Base-by-base conservation (phyloP, 129 eudicot genomes). In the Tagetes erecta region DNA sequence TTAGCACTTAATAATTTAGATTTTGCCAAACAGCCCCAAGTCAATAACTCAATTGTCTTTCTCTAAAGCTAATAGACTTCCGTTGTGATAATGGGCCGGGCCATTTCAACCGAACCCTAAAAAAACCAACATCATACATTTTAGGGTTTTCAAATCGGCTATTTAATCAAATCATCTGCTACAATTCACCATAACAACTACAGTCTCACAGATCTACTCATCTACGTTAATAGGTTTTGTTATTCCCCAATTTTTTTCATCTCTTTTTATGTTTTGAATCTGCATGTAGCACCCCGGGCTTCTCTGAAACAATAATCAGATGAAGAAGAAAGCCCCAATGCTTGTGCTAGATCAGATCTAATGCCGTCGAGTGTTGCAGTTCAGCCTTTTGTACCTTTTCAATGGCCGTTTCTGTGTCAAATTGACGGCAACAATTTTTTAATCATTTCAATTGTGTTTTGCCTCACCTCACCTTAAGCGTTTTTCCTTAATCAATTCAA, bases 231-330 rank as follows among this genome's bases (percentile, higher is more conserved):
- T 20, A 20, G 27, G 27, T 20, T 20, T 20, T 20, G 27, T 0
- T 20, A 4, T 3, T 14, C 59, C 0, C 5, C 59, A 53, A 14
- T 3, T 0, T 3, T 1, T n/a, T 53, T 53, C 9, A 3, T 53
- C 0, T 1, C 2, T 14, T 53, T 58, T 8, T 27, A 2, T 0
- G 52, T 47, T 33, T 31, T 1, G 2, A 58, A 58, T 33, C 39
- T 33, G 92, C 91, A 86, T 73, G 90, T 72, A 60, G 93, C 91
- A 80, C 84, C 96, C 97, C 97, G 97, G 97, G 97, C 95, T 88
- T 79, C 60, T 86, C 97, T 46, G 95, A 91, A 59, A 30, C 5
- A 70, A 30, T 8, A 1, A 65, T 5, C 1, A 0, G 0, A 65
- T 91, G 97, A 91, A 71, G 97, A 84, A 57, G 67, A 11, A 82